Evolutionary conservation across 352 stramenopile species (phyloP).

Genomic region (Elongisporangium undulatum): DNA sequence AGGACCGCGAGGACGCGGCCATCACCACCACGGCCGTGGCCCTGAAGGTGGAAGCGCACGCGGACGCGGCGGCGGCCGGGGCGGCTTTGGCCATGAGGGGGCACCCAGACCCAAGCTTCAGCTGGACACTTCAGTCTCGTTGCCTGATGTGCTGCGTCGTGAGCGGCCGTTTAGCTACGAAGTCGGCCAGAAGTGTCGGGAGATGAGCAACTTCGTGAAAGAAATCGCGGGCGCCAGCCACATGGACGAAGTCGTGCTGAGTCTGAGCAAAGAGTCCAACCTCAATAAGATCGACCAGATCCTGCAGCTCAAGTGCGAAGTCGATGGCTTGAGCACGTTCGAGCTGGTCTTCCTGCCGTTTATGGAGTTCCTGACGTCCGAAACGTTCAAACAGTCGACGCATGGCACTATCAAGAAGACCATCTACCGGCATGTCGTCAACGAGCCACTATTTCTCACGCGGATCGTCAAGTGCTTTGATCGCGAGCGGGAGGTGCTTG

Average conservation of each 20-base stretch:
- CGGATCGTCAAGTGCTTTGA: not conserved
- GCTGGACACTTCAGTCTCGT: not conserved
- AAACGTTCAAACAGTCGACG: not conserved
- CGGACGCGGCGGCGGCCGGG: too few relatives aligned
- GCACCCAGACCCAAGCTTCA: not conserved
- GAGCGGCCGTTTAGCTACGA: not conserved
- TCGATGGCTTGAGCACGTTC: not conserved
- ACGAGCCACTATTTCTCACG: not conserved
- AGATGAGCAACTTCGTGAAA: not conserved
- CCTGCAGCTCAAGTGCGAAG: not conserved
- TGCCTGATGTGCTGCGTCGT: not conserved
- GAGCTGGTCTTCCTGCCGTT: not conserved
- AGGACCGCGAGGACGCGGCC: not conserved
- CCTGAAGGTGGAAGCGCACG: not conserved
- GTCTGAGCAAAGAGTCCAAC: not conserved
- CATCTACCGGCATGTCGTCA: not conserved
- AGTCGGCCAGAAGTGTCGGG: not conserved
- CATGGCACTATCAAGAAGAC: not conserved
- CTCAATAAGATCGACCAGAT: not conserved
- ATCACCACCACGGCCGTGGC: not conserved
- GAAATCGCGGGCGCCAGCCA: not conserved
- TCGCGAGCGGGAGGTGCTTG: not conserved
- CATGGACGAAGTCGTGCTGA: not conserved
- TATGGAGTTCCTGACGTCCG: not conserved
- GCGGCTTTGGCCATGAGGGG: not conserved